A percentile compares a stretch with the other conserved stretches of the same genome.
Conservation (phyloP, 2,329 filamentous ascomycete genomes). For the Ascochyta koolunga region DNA sequence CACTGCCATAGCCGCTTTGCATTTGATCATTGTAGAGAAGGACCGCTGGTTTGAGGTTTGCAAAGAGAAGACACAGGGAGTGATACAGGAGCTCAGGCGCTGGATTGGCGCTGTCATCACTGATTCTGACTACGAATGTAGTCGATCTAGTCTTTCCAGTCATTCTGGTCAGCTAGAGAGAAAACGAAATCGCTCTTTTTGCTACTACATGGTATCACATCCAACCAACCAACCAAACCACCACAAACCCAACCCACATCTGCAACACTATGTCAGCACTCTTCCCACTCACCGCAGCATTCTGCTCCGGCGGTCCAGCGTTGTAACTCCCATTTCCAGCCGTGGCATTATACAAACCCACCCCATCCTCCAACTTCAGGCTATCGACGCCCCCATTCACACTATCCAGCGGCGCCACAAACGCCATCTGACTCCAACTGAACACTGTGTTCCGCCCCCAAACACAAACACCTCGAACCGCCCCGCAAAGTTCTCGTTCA, state of each 20-base stretch:
- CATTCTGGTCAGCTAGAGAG: neutral
- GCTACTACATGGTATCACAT: neutral
- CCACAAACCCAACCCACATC: neutral
- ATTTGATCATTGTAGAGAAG: no score
- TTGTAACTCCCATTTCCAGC: slow-evolving; percentile 16
- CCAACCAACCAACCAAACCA: slow-evolving; percentile 3
- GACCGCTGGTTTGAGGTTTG: no score
- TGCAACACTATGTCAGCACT: neutral
- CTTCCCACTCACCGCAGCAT: neutral
- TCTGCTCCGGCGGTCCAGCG: slow-evolving; percentile 3
- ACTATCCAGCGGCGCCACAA: slow-evolving; percentile 57
- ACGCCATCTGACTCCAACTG: slow-evolving; percentile 64
- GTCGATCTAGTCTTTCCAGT: no score
- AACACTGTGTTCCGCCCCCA: slow-evolving; percentile 58
- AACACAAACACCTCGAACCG: slow-evolving; percentile 63
- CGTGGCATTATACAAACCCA: slow-evolving; percentile 18
- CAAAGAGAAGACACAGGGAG: no score
- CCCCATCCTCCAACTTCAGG: slow-evolving; percentile 12
- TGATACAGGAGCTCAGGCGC: no score
- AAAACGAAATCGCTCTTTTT: no score
- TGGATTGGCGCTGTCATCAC: no score
- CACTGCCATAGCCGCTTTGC: no score
- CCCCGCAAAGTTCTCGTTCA: slow-evolving; percentile 54
- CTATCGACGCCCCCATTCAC: slow-evolving; percentile 38
- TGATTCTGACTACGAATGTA: no score